phyloP scores from a whole-genome alignment of 129 eudicot genomes.

The Flaveria sonorensis region DNA sequence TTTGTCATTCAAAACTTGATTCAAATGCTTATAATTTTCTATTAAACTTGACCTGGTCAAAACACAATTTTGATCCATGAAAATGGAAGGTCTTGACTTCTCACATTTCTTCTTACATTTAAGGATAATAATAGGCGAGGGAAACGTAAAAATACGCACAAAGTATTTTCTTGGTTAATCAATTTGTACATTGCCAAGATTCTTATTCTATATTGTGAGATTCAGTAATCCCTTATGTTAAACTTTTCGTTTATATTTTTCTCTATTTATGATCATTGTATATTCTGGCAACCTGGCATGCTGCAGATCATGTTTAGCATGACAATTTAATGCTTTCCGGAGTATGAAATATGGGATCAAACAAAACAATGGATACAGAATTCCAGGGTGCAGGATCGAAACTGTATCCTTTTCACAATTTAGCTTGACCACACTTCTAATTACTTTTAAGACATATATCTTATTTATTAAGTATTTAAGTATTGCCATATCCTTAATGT shows the following conservation, averaged over 20 bases:
- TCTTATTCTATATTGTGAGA: neutral
- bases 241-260: neutral
- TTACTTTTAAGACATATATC: neutral
- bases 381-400: slow-evolving; percentile 69
- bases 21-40: neutral
- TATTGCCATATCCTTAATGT: slow-evolving; percentile 29
- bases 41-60: slow-evolving; percentile 5
- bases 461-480: slow-evolving; percentile 7
- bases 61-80: slow-evolving; percentile 11
- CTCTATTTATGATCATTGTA: slow-evolving; percentile 4
- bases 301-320: slow-evolving; percentile 32
- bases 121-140: neutral
- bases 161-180: neutral
- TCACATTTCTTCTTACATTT: neutral
- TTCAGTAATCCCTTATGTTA: neutral
- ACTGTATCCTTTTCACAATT: slow-evolving; percentile 53
- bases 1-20: too few species aligned
- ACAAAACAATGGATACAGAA: slow-evolving; percentile 48
- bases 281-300: slow-evolving; percentile 19
- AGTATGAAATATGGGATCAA: slow-evolving; percentile 35
- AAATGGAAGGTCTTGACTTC: neutral
- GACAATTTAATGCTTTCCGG: slow-evolving; percentile 21
- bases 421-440: neutral
- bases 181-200: slow-evolving; percentile 11
- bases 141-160: neutral